Conservation (phyloP, 192 early-diverging fungal species). For the Entomortierella beljakovae region DNA sequence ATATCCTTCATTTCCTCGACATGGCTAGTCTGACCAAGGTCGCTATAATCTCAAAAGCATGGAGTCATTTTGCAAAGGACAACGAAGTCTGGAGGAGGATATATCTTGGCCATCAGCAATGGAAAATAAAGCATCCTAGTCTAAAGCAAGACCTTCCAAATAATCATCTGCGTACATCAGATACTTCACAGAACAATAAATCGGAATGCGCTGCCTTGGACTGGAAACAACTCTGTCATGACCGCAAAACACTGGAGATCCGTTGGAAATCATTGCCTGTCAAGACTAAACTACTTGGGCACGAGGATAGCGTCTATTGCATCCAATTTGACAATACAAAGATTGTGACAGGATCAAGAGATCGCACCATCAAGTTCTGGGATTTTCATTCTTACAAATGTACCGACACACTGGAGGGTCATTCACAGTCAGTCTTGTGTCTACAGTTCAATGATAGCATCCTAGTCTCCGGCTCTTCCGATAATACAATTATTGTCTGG, state of each 20-base stretch:
- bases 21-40: slow-evolving; percentile 64
- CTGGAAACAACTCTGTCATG: slow-evolving; percentile 80
- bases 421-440: slow-evolving; percentile 80
- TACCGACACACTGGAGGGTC: slow-evolving; percentile 69
- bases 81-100: slow-evolving; percentile 78
- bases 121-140: slow-evolving; percentile 43
- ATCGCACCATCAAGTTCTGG: slow-evolving; percentile 87
- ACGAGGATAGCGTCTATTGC: slow-evolving; percentile 90
- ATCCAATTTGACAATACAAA: slow-evolving; percentile 83
- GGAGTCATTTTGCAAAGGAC: slow-evolving; percentile 73
- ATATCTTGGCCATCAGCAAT: slow-evolving; percentile 62
- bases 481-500: slow-evolving; percentile 90
- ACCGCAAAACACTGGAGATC: slow-evolving; percentile 66
- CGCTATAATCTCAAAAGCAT: slow-evolving; percentile 70
- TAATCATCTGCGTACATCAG: background rate
- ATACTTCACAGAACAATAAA: background rate
- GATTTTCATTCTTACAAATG: slow-evolving; percentile 69
- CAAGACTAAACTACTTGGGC: slow-evolving; percentile 76
- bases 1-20: slow-evolving; percentile 71
- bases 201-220: slow-evolving; percentile 29
- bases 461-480: slow-evolving; percentile 89
- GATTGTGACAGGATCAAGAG: slow-evolving; percentile 83
- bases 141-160: background rate
- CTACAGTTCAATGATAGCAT: slow-evolving; percentile 81
- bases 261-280: slow-evolving; percentile 65